Evolutionary conservation across 345 rosid species (phyloP).

Genomic region (Heritiera fomes): DNA sequence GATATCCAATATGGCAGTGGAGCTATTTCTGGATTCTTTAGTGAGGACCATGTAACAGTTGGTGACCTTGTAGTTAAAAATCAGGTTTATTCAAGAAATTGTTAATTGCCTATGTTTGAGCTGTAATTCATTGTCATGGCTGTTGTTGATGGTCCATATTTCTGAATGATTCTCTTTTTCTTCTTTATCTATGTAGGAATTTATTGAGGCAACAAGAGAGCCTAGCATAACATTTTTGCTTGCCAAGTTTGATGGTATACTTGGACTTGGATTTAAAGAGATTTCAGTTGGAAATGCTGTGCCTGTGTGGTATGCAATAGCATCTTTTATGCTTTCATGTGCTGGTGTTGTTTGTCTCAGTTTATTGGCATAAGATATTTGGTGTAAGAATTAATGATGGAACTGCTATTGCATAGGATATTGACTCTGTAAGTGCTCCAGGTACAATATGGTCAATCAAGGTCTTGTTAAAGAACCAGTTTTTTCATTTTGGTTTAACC

Average conservation of each 20-base stretch:
- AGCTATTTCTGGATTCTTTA: constrained; percentile 80
- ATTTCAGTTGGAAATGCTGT: constrained; percentile 63
- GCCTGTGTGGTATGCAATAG: constrained; percentile 54
- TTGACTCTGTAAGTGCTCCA: constrained; percentile 28
- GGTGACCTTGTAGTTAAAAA: constrained; percentile 76
- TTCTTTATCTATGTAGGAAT: constrained; percentile 50
- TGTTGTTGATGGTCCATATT: background rate
- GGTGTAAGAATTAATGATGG: background rate
- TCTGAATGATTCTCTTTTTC: background rate
- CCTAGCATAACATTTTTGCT: constrained; percentile 76
- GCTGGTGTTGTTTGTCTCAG: background rate
- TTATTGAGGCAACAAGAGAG: constrained; percentile 88
- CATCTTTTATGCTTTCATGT: background rate
- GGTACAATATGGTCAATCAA: constrained; percentile 78
- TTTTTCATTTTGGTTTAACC: constrained; percentile 82
- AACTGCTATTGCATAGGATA: background rate
- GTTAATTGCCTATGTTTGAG: background rate
- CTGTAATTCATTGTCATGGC: background rate
- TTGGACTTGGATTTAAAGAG: constrained; percentile 80
- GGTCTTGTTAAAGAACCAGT: constrained; percentile 60
- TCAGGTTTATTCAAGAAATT: constrained; percentile 48
- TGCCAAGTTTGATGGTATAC: constrained; percentile 86
- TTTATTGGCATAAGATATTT: constrained; percentile 3
- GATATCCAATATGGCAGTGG: constrained; percentile 89
- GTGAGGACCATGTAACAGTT: constrained; percentile 71